These are phyloP conservation scores for Kazachstania kunashirensis DNA, from an alignment of 805 yeast genomes.

Conservation along the genomic window DNA sequence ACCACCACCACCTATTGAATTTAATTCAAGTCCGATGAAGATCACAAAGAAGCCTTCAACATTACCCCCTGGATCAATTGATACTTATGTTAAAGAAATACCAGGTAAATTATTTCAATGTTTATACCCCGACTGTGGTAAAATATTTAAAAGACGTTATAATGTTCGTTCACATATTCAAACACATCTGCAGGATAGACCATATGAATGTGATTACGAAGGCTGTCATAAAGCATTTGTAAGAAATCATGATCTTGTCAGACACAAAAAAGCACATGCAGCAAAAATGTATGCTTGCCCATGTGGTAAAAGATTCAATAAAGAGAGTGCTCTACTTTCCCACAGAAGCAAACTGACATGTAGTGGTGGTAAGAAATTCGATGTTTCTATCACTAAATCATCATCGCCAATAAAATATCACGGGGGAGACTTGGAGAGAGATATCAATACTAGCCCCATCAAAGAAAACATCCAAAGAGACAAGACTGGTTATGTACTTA, in stretches of 20 bases:
- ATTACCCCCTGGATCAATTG: conserved; percentile 86
- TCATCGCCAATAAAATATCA: conserved; percentile 27
- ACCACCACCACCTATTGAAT: conserved; percentile 1
- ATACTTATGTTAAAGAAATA: conserved; percentile 73
- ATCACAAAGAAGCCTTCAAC: conserved; percentile 27
- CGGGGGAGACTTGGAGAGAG: background rate
- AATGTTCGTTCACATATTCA: conserved; percentile 93
- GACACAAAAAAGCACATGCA: conserved; percentile 82
- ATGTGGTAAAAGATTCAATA: conserved; percentile 88
- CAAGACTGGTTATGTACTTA: conserved; percentile 12
- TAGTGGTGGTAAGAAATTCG: conserved; percentile 46
- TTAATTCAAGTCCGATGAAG: conserved; percentile 16
- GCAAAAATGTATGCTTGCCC: conserved; percentile 67
- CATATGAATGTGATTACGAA: conserved; percentile 59
- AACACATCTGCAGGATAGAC: conserved; percentile 91
- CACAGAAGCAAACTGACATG: conserved; percentile 77
- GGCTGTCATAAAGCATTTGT: conserved; percentile 81
- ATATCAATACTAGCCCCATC: conserved; percentile 17
- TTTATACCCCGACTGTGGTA: conserved; percentile 66
- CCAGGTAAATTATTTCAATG: conserved; percentile 69
- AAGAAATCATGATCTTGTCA: conserved; percentile 84
- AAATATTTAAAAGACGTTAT: conserved; percentile 77
- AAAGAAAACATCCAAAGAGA: conserved; percentile 16
- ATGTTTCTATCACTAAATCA: conserved; percentile 23
- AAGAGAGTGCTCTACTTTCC: conserved; percentile 79